Conservation (phyloP, 1,284 basidiomycete species). For the Austroboletus novae-zelandiae region DNA sequence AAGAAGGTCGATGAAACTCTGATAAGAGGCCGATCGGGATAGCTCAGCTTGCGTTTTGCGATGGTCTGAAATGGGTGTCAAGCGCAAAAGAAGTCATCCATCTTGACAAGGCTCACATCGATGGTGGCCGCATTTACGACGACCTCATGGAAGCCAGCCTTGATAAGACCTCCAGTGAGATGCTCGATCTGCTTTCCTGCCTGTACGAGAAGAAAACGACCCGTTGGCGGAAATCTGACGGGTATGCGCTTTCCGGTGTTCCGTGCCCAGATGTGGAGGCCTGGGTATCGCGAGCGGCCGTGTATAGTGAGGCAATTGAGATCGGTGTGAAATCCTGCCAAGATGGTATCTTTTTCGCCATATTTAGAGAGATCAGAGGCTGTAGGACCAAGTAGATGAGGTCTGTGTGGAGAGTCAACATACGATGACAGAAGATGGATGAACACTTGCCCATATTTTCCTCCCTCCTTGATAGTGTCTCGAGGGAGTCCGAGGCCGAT, state of each 20-base stretch:
- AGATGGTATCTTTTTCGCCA: conserved; percentile 72
- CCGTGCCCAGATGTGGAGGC: conserved; percentile 87
- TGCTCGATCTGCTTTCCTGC: conserved; percentile 93
- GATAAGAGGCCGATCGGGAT: conserved; percentile 78
- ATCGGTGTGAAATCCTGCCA: conserved; percentile 89
- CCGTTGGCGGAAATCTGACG: conserved; percentile 74
- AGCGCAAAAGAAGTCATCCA: not conserved
- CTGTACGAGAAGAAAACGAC: conserved; percentile 76
- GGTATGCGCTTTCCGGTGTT: conserved; percentile 87
- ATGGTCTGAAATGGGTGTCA: conserved; percentile 51
- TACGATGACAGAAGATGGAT: not conserved
- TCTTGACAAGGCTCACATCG: conserved; percentile 41
- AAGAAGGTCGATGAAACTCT: conserved; percentile 94
- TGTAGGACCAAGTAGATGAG: conserved; percentile 87
- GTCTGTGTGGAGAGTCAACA: conserved; percentile 41
- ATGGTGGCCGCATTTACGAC: conserved; percentile 81
- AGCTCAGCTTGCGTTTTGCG: conserved; percentile 52
- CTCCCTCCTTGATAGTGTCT: conserved; percentile 71
- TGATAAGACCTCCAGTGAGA: conserved; percentile 81
- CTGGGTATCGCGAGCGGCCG: conserved; percentile 83
- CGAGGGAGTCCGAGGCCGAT: conserved; percentile 73
- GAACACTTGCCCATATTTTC: conserved; percentile 68
- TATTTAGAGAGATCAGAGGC: conserved; percentile 84
- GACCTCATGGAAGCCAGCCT: conserved; percentile 92
- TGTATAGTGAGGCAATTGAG: conserved; percentile 87